phyloP scores from a whole-genome alignment of 768 basidiomycete species.

The Termitomyces bulborhizus region DNA sequence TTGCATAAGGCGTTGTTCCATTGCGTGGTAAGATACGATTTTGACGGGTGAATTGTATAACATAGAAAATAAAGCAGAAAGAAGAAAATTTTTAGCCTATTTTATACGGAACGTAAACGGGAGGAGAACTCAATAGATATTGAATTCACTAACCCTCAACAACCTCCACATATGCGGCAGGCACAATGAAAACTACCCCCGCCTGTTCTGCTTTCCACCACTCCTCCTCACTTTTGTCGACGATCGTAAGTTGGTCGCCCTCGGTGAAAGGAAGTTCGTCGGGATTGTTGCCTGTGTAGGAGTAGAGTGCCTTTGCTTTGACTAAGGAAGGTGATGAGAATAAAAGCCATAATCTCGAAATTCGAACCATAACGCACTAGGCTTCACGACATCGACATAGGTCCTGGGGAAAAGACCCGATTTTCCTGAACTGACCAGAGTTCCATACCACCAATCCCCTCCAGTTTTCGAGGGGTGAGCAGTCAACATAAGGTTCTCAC shows the following conservation, averaged over 20 bases:
- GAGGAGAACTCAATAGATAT: constrained; percentile 46
- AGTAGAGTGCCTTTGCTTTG: constrained; percentile 74
- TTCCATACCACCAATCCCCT: constrained; percentile 95
- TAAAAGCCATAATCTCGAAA: not conserved
- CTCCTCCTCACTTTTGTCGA: constrained; percentile 78
- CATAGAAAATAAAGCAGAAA: constrained; percentile 49
- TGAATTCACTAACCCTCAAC: constrained; percentile 81
- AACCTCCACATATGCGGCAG: constrained; percentile 85
- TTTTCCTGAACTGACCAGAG: constrained; percentile 52
- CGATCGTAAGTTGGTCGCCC: constrained; percentile 70
- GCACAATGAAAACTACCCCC: constrained; percentile 85
- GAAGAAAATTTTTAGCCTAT: constrained; percentile 77
- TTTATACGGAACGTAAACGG: constrained; percentile 50
- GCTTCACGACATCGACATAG: constrained; percentile 70
- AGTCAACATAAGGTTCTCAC: constrained; percentile 66
- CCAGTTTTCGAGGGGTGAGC: constrained; percentile 84
- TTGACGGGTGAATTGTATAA: constrained; percentile 23
- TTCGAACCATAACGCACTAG: constrained; percentile 41
- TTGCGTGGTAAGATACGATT: constrained; percentile 25
- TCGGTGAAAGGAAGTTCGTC: constrained; percentile 87
- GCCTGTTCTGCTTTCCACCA: constrained; percentile 97
- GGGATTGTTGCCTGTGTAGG: constrained; percentile 60
- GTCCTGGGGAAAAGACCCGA: constrained; percentile 88
- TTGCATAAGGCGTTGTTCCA: constrained; percentile 16
- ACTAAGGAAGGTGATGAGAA: constrained; percentile 26